A percentile compares a stretch with the other conserved stretches of the same genome.
Evolutionary conservation across 1,284 basidiomycete genomes (phyloP).

Genomic region (Phellopilus nigrolimitatus): DNA sequence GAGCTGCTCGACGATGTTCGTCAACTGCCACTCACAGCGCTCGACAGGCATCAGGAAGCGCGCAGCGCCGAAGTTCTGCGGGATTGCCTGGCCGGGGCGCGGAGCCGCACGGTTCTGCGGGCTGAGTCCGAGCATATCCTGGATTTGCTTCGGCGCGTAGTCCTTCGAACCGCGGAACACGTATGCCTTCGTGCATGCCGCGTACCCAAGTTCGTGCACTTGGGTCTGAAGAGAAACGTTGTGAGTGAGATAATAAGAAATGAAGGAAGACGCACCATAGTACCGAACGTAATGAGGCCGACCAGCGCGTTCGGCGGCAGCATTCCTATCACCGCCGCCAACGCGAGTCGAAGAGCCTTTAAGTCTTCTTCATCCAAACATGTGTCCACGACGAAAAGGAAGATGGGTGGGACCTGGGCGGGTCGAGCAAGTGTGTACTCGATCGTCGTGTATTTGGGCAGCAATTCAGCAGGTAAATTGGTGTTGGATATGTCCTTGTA

Average conservation of each 20-base stretch:
- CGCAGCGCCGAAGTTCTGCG: conserved; percentile 82
- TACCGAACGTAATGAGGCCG: conserved; percentile 93
- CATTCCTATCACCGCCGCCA: conserved; percentile 90
- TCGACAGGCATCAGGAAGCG: conserved; percentile 92
- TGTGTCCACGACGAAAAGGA: conserved; percentile 96
- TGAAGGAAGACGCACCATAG: conserved; percentile 66
- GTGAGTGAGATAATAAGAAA: background rate
- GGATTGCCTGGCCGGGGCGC: conserved; percentile 82
- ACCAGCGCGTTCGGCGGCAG: conserved; percentile 93
- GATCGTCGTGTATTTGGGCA: conserved; percentile 99
- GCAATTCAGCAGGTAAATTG: conserved; percentile 91
- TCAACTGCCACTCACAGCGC: conserved; percentile 96
- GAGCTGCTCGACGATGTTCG: conserved; percentile 87
- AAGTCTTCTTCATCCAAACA: conserved; percentile 96
- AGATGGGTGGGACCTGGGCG: conserved; percentile 90
- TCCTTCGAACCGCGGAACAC: conserved; percentile 99
- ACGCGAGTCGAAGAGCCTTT: conserved; percentile 88
- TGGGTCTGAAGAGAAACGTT: conserved; percentile 68
- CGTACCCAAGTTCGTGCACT: conserved; percentile 98
- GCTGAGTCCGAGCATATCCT: conserved; percentile 94
- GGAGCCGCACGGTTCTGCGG: conserved; percentile 74
- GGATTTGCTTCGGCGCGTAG: conserved; percentile 94
- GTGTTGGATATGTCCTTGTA: conserved; percentile 99
- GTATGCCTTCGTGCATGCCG: conserved; percentile 95
- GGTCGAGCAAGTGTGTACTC: conserved; percentile 95